Base-by-base conservation (phyloP, 2,329 filamentous ascomycete genomes). In the Leptographium radiaticola region DNA sequence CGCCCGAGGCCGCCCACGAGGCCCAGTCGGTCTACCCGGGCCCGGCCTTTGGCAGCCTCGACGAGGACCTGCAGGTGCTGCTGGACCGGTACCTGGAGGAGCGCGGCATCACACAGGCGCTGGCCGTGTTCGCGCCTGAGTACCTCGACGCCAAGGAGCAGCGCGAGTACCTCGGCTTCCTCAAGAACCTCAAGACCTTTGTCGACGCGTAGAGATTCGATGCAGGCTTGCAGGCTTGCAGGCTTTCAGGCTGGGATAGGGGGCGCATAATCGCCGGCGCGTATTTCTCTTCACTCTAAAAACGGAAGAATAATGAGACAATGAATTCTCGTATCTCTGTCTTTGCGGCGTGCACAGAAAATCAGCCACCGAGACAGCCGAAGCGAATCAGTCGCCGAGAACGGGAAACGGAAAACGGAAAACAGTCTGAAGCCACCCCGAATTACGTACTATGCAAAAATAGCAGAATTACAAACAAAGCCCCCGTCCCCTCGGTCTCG, bases 121-220 rank as follows among this genome's bases (percentile, higher is more conserved):
- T 98, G 63, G 91, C 90, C 53, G 74, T 90, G 61, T 96, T 97
- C 70, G 84, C 95, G 46, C 89, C 90, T 40, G 90, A 97, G 69
- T 98, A 95, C 74, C 90, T 97, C 65, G 89, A 97, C 67, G 81
- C 87, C 72, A 98, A 98, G 84, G 93, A 98, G 81, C 91, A 97
- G 81, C 86, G 83, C 73, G 93, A 98, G 78, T 98, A 98, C 71
- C 74, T 94, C 58, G 74, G 79, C 60, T 98, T 94, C 93, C 75
- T 98, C 69, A 79, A 83, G 69, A 87, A 86, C 66, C 79, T 96
- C 70, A 93, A 91, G 81, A 74, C 72, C 59, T 96, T 97, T 66
- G 75, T 96, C 61, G 84, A 87, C 67, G 83, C 82, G 57, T 89
- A 43, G 36, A 2, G n/a, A n/a, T n/a, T n/a, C n/a, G n/a, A n/a